Conservation (phyloP, 2,329 filamentous ascomycete species). For the Pseudogymnoascus sp. region DNA sequence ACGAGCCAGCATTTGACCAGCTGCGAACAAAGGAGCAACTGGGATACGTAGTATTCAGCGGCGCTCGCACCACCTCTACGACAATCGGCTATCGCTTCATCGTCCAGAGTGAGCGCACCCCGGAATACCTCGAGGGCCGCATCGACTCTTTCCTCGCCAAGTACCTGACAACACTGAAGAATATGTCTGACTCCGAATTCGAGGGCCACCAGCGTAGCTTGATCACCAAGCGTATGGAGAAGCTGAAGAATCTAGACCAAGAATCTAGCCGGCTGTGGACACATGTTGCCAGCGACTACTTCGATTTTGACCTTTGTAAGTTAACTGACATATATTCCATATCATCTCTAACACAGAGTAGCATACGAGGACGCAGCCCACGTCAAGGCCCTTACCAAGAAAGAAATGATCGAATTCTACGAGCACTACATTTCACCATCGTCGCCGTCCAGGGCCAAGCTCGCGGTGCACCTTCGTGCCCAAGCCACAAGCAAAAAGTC, state of each 20-base stretch:
- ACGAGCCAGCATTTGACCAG: constrained; percentile 92
- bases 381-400: constrained; percentile 69
- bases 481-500: constrained; percentile 50
- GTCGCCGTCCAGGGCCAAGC: constrained; percentile 70
- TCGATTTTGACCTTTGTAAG: constrained; percentile 82
- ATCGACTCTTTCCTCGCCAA: constrained; percentile 77
- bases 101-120: constrained; percentile 85
- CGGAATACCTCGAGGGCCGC: constrained; percentile 75
- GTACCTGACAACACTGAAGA: constrained; percentile 59
- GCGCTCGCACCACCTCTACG: constrained; percentile 63
- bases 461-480: constrained; percentile 77
- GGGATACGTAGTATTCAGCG: constrained; percentile 91
- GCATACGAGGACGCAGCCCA: constrained; percentile 60
- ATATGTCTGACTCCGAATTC: constrained; percentile 79
- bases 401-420: constrained; percentile 76
- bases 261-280: constrained; percentile 79
- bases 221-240: constrained; percentile 80
- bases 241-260: constrained; percentile 82
- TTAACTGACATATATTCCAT: constrained; percentile 18
- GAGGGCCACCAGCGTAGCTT: constrained; percentile 87
- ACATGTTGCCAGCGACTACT: constrained; percentile 78
- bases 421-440: constrained; percentile 66
- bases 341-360: constrained; percentile 15
- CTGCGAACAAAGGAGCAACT: constrained; percentile 95
- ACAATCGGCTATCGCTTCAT: constrained; percentile 83